Base-by-base conservation (phyloP, 306 rosid genomes). In the Quercus aquifolioides region DNA sequence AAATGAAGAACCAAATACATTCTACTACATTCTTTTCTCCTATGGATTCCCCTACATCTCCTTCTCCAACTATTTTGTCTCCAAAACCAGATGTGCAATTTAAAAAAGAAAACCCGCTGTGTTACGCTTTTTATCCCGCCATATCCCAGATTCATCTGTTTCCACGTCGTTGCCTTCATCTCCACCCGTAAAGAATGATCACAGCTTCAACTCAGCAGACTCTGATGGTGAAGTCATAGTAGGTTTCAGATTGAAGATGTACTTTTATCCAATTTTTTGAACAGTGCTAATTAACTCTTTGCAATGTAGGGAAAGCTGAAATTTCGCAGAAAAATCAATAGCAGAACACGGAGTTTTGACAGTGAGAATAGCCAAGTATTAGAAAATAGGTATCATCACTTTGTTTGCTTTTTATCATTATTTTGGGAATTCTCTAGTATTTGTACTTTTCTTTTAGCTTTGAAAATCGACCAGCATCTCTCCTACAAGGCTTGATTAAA, bases 1-100 rank as follows among this genome's bases (percentile, higher is more conserved):
- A 84, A 70, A 82, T 76, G 55, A 91, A 78, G 79, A 86, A 71
- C 84, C 87, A 84, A 74, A 35, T 71, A 35, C 79, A 76, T 71
- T 90, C 92, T 81, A 89, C 90, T 60, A 72, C 83, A 38, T 80
- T 86, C 26, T 91, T 85, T 77, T 90, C 97, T 76, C 97, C 97
- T 63, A 57, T 88, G 46, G 75, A 77, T 56, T 91, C 97, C 5
- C 95, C 95, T 72, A 85, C 85, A 86, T 65, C 76, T 55, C 63
- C 82, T 73, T 83, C 89, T 68, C 84, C 84, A 21, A 79, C 74
- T 17, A 71, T 71, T 65, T 76, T 83, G 18, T 85, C 89, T 56
- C 56, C 86, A 80, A 85, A 76, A 62, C 69, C 70, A 35, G 86
- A 86, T 11, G 71, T 21, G 28, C 77, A 26, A 12, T 2, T 21